A percentile compares a stretch with the other conserved stretches of the same genome.
phyloP scores from a whole-genome alignment of 345 rosid genomes.

The Sonneratia caseolaris region DNA sequence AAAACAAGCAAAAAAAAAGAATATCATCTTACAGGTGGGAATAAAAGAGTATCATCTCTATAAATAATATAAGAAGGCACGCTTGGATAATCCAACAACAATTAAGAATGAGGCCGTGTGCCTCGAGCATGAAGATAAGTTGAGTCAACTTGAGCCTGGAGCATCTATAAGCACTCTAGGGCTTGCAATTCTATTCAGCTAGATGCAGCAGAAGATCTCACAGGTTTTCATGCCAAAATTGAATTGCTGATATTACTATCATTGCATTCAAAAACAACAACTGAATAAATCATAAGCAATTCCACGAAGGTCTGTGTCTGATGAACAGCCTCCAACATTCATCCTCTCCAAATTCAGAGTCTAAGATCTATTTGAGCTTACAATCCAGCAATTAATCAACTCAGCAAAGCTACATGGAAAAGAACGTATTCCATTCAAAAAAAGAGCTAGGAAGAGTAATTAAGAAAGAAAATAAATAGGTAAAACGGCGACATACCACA shows the following conservation, averaged over 20 bases:
- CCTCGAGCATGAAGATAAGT: background rate
- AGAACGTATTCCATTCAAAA: background rate
- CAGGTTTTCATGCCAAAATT: background rate
- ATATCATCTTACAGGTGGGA: background rate
- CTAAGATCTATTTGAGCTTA: background rate
- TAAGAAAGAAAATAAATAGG: background rate
- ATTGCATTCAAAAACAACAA: background rate
- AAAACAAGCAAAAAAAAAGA: constrained; percentile 7
- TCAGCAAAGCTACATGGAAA: background rate
- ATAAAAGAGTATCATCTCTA: background rate
- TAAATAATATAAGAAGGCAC: background rate
- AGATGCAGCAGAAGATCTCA: background rate
- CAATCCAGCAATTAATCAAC: background rate
- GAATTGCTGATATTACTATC: background rate
- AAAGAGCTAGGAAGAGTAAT: background rate
- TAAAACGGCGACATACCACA: constrained; percentile 47
- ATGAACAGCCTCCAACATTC: background rate
- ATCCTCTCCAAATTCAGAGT: background rate
- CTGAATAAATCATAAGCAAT: background rate
- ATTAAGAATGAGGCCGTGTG: too few species aligned
- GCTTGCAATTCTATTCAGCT: background rate
- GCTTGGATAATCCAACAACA: background rate
- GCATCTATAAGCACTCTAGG: background rate
- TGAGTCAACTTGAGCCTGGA: background rate
- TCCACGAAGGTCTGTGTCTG: background rate